phyloP scores from a whole-genome alignment of 1,139 yeast genomes.

The Debaryomyces sp. region DNA sequence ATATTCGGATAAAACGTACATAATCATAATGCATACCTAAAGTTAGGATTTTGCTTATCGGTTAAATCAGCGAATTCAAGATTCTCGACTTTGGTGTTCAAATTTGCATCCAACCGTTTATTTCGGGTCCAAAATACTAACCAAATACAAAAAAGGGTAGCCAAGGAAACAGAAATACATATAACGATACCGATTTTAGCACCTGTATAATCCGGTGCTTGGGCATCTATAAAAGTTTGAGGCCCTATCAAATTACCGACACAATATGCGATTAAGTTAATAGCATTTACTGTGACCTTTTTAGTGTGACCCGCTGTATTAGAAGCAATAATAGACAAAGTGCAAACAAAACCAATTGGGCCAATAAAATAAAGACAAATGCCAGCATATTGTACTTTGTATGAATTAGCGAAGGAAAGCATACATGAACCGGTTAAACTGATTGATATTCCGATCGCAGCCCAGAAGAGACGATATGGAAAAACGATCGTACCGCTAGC shows the following conservation, averaged over 20 bases:
- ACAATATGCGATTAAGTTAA: constrained; percentile 63
- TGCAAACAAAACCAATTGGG: constrained; percentile 50
- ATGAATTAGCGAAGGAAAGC: constrained; percentile 36
- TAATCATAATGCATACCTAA: background rate
- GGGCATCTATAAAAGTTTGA: constrained; percentile 56
- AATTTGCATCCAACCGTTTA: constrained; percentile 7
- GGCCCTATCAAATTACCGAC: constrained; percentile 75
- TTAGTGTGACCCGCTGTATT: constrained; percentile 76
- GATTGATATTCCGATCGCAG: constrained; percentile 40
- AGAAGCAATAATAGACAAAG: constrained; percentile 50
- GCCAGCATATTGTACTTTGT: constrained; percentile 40
- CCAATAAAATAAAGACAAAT: constrained; percentile 17
- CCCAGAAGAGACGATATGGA: constrained; percentile 38
- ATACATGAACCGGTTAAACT: constrained; percentile 44
- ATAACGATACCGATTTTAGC: constrained; percentile 43
- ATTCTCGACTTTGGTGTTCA: constrained; percentile 14
- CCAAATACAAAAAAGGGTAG: background rate
- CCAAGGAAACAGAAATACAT: constrained; percentile 14
- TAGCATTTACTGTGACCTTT: constrained; percentile 60
- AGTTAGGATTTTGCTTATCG: constrained; percentile 11
- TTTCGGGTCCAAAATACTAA: constrained; percentile 4
- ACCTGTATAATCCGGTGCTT: constrained; percentile 55
- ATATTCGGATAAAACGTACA: background rate
- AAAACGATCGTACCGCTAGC: constrained; percentile 22
- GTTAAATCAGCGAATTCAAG: constrained; percentile 21